Percentiles rank a stretch among this genome's conserved stretches.
Evolutionary conservation across 129 eudicot genomes (phyloP).

Genomic region (Centella asiatica): DNA sequence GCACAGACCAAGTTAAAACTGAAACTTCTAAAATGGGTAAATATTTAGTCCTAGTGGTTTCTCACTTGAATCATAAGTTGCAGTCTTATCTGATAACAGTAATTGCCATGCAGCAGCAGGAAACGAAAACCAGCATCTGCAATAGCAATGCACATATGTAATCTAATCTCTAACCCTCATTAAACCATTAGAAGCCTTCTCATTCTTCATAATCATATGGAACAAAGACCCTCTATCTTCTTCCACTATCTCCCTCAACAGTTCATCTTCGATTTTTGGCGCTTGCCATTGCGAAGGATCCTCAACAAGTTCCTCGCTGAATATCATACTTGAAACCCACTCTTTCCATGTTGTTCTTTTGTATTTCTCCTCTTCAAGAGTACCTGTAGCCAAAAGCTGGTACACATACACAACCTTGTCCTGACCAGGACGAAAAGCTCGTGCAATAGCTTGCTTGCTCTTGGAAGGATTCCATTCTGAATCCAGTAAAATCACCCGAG

Average conservation of each 20-base stretch:
- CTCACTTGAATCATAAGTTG: no score
- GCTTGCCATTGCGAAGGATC: slow-evolving; percentile 98
- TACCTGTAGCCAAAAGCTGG: slow-evolving; percentile 77
- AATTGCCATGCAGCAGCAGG: no score
- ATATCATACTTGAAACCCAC: slow-evolving; percentile 96
- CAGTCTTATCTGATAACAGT: no score
- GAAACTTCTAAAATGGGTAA: no score
- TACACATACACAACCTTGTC: slow-evolving; percentile 89
- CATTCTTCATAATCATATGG: slow-evolving; percentile 90
- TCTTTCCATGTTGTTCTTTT: slow-evolving; percentile 96
- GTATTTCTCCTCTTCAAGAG: slow-evolving; percentile 88
- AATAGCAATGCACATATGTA: no score
- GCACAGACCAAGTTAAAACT: no score
- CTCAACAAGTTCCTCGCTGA: slow-evolving; percentile 87
- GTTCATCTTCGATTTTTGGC: slow-evolving; percentile 82
- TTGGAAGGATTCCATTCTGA: slow-evolving; percentile 99
- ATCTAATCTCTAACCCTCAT: slow-evolving; percentile 41
- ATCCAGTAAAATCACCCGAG: slow-evolving; percentile 80
- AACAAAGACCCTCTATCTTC: slow-evolving; percentile 88
- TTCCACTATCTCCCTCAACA: slow-evolving; percentile 86
- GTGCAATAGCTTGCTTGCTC: slow-evolving; percentile 93
- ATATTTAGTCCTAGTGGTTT: no score
- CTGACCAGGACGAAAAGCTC: slow-evolving; percentile 93
- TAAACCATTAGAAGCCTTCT: slow-evolving; percentile 78
- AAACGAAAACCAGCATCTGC: no score